phyloP scores from a whole-genome alignment of 2,329 filamentous ascomycete species.

The Tolypocladium nubicola region DNA sequence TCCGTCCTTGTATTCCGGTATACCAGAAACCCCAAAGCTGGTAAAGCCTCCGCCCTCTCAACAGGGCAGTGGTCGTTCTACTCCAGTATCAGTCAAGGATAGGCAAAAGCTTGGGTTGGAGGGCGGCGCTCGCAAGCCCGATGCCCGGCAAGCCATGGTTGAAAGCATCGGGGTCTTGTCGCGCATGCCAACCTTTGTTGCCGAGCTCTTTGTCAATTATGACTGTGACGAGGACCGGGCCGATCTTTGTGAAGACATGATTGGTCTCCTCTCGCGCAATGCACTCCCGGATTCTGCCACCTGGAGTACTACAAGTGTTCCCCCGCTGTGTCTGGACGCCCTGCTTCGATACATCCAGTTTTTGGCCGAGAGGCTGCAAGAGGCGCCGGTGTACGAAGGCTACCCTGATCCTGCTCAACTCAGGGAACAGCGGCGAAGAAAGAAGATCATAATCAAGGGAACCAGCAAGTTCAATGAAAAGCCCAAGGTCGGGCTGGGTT shows the following conservation, averaged over 20 bases:
- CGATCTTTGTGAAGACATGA: constrained; percentile 91
- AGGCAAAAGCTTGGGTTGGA: constrained; percentile 87
- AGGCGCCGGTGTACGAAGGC: constrained; percentile 51
- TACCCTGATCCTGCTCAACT: constrained; percentile 57
- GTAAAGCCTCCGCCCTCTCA: constrained; percentile 70
- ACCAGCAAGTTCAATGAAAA: constrained; percentile 91
- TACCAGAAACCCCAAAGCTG: constrained; percentile 81
- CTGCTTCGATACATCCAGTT: constrained; percentile 86
- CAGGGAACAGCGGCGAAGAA: constrained; percentile 63
- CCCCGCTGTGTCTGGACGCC: constrained; percentile 86
- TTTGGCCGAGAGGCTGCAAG: constrained; percentile 74
- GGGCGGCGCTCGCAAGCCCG: constrained; percentile 82
- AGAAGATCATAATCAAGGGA: constrained; percentile 82
- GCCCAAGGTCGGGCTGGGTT: constrained; percentile 80
- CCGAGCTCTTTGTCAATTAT: constrained; percentile 94
- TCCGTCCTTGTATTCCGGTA: constrained; percentile 81
- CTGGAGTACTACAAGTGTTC: constrained; percentile 98
- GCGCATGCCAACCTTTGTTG: constrained; percentile 88
- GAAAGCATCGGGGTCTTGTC: constrained; percentile 88
- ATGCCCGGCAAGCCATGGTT: constrained; percentile 96
- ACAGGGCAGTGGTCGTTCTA: constrained; percentile 68
- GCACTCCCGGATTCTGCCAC: constrained; percentile 94
- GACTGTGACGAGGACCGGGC: constrained; percentile 88
- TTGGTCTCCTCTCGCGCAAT: constrained; percentile 84
- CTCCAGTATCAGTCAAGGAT: constrained; percentile 85